Evolutionary conservation across 352 stramenopile species (phyloP), one percentile per base, ranked within the genome.

Genomic region (Pythium brassicae): DNA sequence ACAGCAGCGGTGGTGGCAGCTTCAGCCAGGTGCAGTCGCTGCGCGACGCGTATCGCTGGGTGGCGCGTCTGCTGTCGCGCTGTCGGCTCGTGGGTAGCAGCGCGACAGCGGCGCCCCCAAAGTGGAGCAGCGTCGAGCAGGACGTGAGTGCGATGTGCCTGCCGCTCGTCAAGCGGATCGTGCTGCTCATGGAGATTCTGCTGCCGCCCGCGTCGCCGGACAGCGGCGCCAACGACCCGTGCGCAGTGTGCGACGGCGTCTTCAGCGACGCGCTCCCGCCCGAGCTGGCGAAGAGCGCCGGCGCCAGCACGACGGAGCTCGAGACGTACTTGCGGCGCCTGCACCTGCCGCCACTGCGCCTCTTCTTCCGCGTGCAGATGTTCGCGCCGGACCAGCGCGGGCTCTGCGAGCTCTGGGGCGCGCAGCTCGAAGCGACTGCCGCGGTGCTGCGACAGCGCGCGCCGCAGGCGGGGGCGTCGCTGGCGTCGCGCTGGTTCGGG

Each of bases 371-470:
- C 27, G 62, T 50, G 9, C 68, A 87, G 22, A 78, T 82, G 35
- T 88, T 92, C 52, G 66, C 82, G 0, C 59, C 66, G 2, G 66
- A 67, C 25, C 82, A 92, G 45, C 76, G 82, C 20, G 61, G 64
- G 2, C 60, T 92, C 22, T 89, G 78, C n/a, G 65, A 92, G 53
- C 65, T 89, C 20, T 92, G 82, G 82, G 73, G 65, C 1, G 82
- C 82, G 20, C 78, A 92, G 48, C 66, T 89, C 22, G 78, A 92
- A 60, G 72, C 78, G 17, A 83, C 82, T 50, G 76, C 78, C n/a
- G 82, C 82, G 0, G 78, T 91, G 57, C 63, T 69, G 52, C 69
- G 74, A 2, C 63, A 76, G 40, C 71, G 39, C 17, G 37, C 32
- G 32, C 32, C 32, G 14, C 32, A 37, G 8, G 6, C 32, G 6